These are phyloP conservation scores for Vachellia collinsii DNA, from an alignment of 306 rosid genomes.

Conservation along the genomic window DNA sequence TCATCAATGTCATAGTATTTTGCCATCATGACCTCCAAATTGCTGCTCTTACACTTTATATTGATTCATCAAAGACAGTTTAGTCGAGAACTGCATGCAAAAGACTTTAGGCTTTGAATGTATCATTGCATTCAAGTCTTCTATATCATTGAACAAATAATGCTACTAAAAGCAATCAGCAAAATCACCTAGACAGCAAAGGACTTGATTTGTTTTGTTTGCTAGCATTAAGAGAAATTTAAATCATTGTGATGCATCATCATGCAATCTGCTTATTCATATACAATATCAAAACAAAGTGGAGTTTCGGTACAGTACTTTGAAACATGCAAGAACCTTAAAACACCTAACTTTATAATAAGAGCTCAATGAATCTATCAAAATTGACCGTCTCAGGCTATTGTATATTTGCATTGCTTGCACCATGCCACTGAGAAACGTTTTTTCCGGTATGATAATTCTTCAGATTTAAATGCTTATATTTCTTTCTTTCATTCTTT, in stretches of 20 bases:
- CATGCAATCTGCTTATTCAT: background rate
- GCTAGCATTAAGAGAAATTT: background rate
- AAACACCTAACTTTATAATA: background rate
- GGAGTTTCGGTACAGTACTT: background rate
- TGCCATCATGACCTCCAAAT: slow-evolving; percentile 52
- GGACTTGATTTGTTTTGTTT: slow-evolving; percentile 7
- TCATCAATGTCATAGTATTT: slow-evolving; percentile 84
- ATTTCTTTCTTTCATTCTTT: background rate
- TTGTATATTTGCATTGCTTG: background rate
- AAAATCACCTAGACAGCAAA: background rate
- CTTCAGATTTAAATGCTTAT: background rate
- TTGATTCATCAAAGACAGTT: slow-evolving; percentile 38
- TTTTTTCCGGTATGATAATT: background rate
- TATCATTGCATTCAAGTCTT: slow-evolving; percentile 12
- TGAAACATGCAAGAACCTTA: background rate
- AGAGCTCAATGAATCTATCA: background rate
- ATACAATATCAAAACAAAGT: too few relatives aligned
- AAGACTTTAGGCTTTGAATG: slow-evolving; percentile 11
- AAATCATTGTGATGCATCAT: background rate
- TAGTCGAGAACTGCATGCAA: slow-evolving; percentile 26
- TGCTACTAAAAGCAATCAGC: slow-evolving; percentile 20
- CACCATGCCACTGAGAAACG: background rate
- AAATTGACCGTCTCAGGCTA: background rate
- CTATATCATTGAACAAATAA: slow-evolving; percentile 2
- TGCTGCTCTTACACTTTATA: slow-evolving; percentile 33